Conservation (phyloP, 805 yeast genomes). For the Ogataea nonfermentans region DNA sequence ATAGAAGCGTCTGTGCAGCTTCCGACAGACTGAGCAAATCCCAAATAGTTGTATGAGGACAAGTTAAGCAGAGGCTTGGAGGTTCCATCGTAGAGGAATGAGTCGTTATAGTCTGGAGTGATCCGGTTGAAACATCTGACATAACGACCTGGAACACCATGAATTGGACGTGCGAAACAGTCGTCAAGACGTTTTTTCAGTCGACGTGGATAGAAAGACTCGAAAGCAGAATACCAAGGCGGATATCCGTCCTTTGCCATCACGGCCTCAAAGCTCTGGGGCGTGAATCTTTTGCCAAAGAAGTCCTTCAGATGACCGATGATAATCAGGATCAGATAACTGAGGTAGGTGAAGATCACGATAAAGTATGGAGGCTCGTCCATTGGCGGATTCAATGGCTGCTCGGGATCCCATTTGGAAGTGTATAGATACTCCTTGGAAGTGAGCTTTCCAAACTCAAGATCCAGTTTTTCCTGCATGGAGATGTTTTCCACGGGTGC, state of each 20-base stretch:
- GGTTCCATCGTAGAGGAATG: slow-evolving; percentile 73
- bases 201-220: slow-evolving; percentile 89
- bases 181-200: slow-evolving; percentile 89
- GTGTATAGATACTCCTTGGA: slow-evolving; percentile 62
- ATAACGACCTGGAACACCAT: slow-evolving; percentile 95
- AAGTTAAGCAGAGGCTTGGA: slow-evolving; percentile 78
- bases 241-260: slow-evolving; percentile 86
- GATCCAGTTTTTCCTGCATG: slow-evolving; percentile 43
- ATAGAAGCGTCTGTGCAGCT: slow-evolving; percentile 80
- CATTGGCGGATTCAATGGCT: slow-evolving; percentile 56
- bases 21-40: slow-evolving; percentile 95
- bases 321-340: slow-evolving; percentile 78
- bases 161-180: slow-evolving; percentile 94
- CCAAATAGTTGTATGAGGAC: slow-evolving; percentile 89
- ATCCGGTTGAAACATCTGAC: slow-evolving; percentile 78
- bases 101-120: slow-evolving; percentile 60
- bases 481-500: slow-evolving; percentile 33
- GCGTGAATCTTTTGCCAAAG: slow-evolving; percentile 72
- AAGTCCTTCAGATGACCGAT: slow-evolving; percentile 91
- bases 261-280: slow-evolving; percentile 61
- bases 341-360: slow-evolving; percentile 77
- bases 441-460: slow-evolving; percentile 73
- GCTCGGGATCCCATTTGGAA: slow-evolving; percentile 55
- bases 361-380: slow-evolving; percentile 88
- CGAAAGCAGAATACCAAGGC: slow-evolving; percentile 93